These are phyloP conservation scores for Kodamaea alishanica DNA, from an alignment of 1,139 yeast genomes.

Conservation along the genomic window DNA sequence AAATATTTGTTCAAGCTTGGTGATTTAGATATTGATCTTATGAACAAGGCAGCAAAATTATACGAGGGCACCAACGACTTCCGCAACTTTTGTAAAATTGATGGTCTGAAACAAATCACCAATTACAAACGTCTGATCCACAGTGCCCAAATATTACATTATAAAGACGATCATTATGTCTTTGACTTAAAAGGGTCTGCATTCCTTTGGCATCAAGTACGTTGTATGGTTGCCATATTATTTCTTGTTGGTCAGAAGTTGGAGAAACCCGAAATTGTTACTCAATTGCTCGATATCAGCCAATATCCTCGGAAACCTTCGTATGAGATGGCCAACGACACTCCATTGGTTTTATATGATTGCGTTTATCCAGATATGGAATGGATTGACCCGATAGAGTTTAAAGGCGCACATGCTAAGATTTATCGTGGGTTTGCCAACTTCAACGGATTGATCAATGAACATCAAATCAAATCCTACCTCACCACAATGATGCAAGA, in stretches of 20 bases:
- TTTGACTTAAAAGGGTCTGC: slow-evolving; percentile 86
- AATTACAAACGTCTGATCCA: slow-evolving; percentile 63
- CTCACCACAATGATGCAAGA: slow-evolving; percentile 31
- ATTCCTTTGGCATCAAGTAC: slow-evolving; percentile 96
- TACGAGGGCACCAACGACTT: slow-evolving; percentile 84
- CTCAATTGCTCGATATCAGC: slow-evolving; percentile 55
- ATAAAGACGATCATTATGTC: slow-evolving; percentile 50
- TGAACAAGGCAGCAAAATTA: slow-evolving; percentile 65
- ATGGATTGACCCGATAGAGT: slow-evolving; percentile 46
- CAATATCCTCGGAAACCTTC: slow-evolving; percentile 67
- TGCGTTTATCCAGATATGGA: slow-evolving; percentile 72
- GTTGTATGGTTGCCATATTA: slow-evolving; percentile 88
- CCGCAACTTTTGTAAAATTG: slow-evolving; percentile 90
- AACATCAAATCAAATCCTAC: slow-evolving; percentile 34
- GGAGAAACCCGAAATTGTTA: slow-evolving; percentile 59
- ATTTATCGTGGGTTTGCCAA: slow-evolving; percentile 25
- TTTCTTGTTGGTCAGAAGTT: slow-evolving; percentile 75
- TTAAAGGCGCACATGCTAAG: slow-evolving; percentile 15
- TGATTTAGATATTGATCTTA: slow-evolving; percentile 57
- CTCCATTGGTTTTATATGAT: slow-evolving; percentile 85
- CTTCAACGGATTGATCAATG: slow-evolving; percentile 30
- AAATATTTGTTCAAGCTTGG: slow-evolving; percentile 64
- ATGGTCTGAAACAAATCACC: slow-evolving; percentile 87
- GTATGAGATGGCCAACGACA: slow-evolving; percentile 87
- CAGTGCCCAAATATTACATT: slow-evolving; percentile 46